Conservation (phyloP, 2,329 filamentous ascomycete genomes). For the Talaromyces verruculosus region DNA sequence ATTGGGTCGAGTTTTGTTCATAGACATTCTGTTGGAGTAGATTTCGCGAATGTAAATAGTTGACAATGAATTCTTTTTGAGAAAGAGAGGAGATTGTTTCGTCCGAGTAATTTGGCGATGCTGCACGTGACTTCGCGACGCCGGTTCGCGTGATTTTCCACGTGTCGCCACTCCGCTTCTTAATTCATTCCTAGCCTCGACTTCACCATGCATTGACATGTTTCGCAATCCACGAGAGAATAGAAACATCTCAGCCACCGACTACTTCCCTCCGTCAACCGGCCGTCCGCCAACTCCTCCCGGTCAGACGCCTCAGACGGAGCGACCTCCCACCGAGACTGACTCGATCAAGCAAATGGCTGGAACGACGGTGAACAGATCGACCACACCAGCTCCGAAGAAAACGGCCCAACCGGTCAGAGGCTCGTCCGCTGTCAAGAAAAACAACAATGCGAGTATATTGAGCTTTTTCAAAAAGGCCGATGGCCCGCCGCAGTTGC, state of each 20-base stretch:
- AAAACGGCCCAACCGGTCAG: neutral
- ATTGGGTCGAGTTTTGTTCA: conserved; percentile 61
- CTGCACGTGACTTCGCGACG: conserved; percentile 10
- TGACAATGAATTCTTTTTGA: neutral
- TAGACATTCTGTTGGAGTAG: neutral
- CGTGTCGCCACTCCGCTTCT: neutral
- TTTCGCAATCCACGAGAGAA: conserved; percentile 18
- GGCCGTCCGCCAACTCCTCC: conserved; percentile 16
- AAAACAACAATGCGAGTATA: conserved; percentile 61
- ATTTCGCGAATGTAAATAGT: neutral
- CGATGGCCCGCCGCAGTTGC: conserved; percentile 44
- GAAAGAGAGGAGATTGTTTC: neutral
- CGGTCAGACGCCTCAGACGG: neutral
- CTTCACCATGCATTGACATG: conserved; percentile 24
- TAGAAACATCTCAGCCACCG: neutral
- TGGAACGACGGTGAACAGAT: conserved; percentile 13
- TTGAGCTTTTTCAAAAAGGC: conserved; percentile 74
- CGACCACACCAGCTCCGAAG: conserved; percentile 14
- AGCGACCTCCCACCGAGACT: neutral
- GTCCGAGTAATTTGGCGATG: neutral
- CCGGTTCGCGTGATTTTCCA: conserved; percentile 8
- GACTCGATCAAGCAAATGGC: conserved; percentile 11
- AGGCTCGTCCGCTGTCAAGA: conserved; percentile 27
- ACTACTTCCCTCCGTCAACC: conserved; percentile 3
- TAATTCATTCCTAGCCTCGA: neutral